Evolutionary conservation across 176 grass and related monocot species (phyloP), one percentile per base, ranked within the genome.

Genomic region (Eremochloa ophiuroides): DNA sequence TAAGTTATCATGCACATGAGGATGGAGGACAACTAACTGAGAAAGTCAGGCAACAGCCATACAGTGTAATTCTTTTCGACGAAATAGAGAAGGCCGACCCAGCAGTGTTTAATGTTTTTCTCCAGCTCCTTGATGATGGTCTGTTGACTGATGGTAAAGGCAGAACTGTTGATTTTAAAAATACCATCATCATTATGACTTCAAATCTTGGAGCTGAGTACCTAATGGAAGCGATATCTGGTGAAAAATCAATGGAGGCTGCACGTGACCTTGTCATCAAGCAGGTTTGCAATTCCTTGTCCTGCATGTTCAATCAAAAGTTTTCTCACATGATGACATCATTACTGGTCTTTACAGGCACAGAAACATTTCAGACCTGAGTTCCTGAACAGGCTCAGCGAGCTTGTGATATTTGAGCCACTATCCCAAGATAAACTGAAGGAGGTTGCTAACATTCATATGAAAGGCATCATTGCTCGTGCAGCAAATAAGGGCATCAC

Each of bases 381-480:
- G 60, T 69, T 93, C 31, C 84, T 93, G 5, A 85, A 85, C 44
- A 73, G 91, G 65, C 18, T 93, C 8, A 85, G 76, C 34, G 87
- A 93, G 84, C 33, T 87, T 63, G 91, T 93, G 59, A 39, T 93
- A 38, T 93, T 93, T 18, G 72, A 89, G 79, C 87, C 87, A 7
- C 23, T 93, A 17, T 74, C 84, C 0, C 56, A 71, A 27, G 84
- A 90, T 25, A 82, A 85, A 25, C 84, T 87, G 20, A 82, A 47
- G 41, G 66, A 87, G 53, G 69, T 93, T 14, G 87, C 69, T 1
- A 85, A 82, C 38, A 74, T 78, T 25, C 94, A 97, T 42, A 91
- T 93, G 77, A 91, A 91, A 59, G 69, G 86, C 34, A 81, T 93
- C 11, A 89, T 91, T 30, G 67, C 68, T 11, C 84, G 88, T 68